Base-by-base conservation (phyloP, 2,329 filamentous ascomycete species). In the Neocucurbitaria cava region DNA sequence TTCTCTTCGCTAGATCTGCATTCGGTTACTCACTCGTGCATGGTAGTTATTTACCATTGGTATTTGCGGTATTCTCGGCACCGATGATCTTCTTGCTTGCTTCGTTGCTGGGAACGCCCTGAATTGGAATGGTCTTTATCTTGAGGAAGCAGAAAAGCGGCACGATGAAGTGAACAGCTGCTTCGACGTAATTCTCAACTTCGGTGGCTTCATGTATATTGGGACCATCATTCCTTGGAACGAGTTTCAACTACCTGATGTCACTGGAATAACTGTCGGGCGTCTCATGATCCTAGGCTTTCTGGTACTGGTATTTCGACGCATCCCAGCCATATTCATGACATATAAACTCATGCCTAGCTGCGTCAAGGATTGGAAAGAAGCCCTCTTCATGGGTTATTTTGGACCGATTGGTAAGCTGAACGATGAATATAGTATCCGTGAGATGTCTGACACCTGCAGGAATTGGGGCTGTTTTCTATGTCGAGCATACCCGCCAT, bases 81-180 rank as follows among this genome's bases (percentile, higher is more conserved):
- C 83, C 0, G 83, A 87, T 49, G 85, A 87, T 56, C 79, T 86
- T 0, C 77, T 88, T 3, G 84, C 85, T 3, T 88, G 84, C 65
- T 87, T 87, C 52, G 78, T 84, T 2, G 85, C 86, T 0, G 86
- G 85, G 6, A 83, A 80, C 62, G 79, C 80, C 11, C 72, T 88
- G 41, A 88, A 87, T 70, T 88, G 85, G 86, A 82, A 87, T 50
- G 85, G 85, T 3, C 65, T 79, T n/a, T 87, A 83, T 61, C 81
- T 86, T 2, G 76, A 76, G 4, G 85, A 87, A 66, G 78, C 82
- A 0, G 77, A 85, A 52, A 73, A 78, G 8, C 80, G 84, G 8
- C 84, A 86, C 61, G 85, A 87, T 52, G 83, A 86, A 42, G 84
- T 87, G 61, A 87, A 87, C 66, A 78, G 80, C 2, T 81, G 79